phyloP scores from a whole-genome alignment of 169 alveolate genomes.

The Eimeria sp. region DNA sequence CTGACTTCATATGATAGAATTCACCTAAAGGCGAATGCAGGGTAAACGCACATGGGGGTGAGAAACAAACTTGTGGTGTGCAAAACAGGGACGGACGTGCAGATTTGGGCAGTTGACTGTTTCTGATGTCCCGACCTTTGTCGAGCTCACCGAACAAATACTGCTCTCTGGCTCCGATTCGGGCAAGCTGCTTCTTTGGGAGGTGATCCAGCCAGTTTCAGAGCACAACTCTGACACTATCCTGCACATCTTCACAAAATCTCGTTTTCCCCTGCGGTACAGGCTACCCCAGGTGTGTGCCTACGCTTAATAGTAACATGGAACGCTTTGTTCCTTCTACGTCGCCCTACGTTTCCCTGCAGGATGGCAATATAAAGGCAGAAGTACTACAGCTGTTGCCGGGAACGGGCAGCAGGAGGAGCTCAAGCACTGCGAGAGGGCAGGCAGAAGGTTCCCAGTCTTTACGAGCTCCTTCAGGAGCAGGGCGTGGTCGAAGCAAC shows the following conservation, averaged over 20 bases:
- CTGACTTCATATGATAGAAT: neutral
- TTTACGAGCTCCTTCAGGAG: constrained; percentile 19
- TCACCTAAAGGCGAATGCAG: neutral
- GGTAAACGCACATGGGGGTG: neutral
- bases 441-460: neutral
- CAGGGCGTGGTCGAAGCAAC: constrained; percentile 32
- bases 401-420: neutral
- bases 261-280: neutral
- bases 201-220: constrained; percentile 26
- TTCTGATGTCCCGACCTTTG: constrained; percentile 59
- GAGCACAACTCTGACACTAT: neutral
- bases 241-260: neutral
- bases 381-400: constrained; percentile 56
- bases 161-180: constrained; percentile 64
- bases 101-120: constrained; percentile 50
- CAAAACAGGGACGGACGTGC: constrained; percentile 49
- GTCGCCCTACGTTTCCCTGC: neutral
- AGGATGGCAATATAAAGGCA: constrained; percentile 70
- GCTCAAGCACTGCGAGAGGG: neutral
- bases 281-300: neutral
- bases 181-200: constrained; percentile 68
- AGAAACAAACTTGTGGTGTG: neutral
- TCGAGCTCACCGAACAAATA: constrained; percentile 36
- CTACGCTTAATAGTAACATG: neutral
- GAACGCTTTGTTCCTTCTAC: neutral